These are phyloP conservation scores for Chrysosporium queenslandicum DNA, from an alignment of 2,329 filamentous ascomycete species.

Conservation along the genomic window DNA sequence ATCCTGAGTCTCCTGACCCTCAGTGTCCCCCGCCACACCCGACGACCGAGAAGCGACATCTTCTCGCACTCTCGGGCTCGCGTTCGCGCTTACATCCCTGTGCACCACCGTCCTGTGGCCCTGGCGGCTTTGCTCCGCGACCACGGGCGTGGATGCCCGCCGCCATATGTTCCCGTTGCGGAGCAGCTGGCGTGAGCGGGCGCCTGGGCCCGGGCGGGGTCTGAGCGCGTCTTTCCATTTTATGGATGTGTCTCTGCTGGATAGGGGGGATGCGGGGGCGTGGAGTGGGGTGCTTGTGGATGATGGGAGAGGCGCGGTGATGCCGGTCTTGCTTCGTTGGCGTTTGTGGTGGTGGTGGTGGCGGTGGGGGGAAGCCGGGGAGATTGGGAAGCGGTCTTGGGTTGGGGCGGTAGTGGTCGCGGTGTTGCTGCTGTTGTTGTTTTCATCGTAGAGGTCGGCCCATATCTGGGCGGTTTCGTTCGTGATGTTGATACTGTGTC, in stretches of 20 bases:
- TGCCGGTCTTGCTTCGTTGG: conserved; percentile 14
- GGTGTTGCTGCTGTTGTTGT: conserved; percentile 33
- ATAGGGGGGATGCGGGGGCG: not conserved
- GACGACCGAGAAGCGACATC: not conserved
- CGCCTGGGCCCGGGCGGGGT: not conserved
- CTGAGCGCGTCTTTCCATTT: not conserved
- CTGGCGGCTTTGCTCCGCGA: not conserved
- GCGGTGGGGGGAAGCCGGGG: conserved; percentile 12
- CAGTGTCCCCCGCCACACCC: not conserved
- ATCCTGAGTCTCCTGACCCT: not conserved
- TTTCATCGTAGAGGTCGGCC: conserved; percentile 74
- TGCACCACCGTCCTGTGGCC: not conserved
- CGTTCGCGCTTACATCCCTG: conserved; percentile 1
- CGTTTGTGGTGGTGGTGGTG: conserved; percentile 16
- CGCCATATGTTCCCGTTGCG: conserved; percentile 1
- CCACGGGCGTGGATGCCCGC: conserved; percentile 8
- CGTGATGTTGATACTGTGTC: conserved; percentile 44
- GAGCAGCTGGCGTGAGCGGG: not conserved
- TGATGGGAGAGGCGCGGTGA: not conserved
- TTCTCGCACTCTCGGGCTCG: not conserved
- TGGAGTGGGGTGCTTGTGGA: not conserved
- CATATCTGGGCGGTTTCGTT: conserved; percentile 71
- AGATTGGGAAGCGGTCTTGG: conserved; percentile 6
- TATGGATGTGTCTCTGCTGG: not conserved
- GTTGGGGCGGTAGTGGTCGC: conserved; percentile 3